Conservation (phyloP, 306 rosid species). For the Ochetophila trinervis region DNA sequence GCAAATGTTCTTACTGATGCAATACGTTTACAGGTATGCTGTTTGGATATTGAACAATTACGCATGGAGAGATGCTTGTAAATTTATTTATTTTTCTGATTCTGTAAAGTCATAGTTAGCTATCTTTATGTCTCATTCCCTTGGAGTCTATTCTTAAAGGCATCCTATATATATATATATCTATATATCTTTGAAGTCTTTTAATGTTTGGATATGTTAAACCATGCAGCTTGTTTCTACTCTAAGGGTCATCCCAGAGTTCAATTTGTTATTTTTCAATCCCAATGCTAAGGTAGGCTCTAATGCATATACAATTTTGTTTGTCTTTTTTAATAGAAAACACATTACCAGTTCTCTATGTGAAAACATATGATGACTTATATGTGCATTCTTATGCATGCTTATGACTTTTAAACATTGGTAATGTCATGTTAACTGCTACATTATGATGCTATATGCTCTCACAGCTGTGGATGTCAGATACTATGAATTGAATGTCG, state of each 20-base stretch:
- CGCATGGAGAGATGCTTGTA: neutral
- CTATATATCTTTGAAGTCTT: constrained; percentile 30
- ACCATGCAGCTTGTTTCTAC: constrained; percentile 83
- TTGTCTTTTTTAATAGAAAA: neutral
- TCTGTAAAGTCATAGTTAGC: no score
- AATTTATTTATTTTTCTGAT: neutral
- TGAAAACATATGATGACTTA: neutral
- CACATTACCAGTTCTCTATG: neutral
- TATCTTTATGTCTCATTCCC: no score
- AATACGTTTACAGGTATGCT: constrained; percentile 71
- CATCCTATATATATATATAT: neutral
- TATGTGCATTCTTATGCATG: neutral
- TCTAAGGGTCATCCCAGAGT: constrained; percentile 69
- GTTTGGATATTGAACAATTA: constrained; percentile 6
- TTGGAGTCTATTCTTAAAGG: neutral
- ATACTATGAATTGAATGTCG: neutral
- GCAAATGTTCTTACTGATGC: constrained; percentile 69
- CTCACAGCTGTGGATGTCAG: neutral
- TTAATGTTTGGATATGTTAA: constrained; percentile 36
- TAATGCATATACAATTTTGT: constrained; percentile 2
- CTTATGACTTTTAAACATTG: neutral
- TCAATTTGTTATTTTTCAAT: constrained; percentile 66
- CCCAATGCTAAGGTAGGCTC: constrained; percentile 69
- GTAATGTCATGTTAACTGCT: neutral
- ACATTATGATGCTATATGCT: neutral